Evolutionary conservation across 345 rosid species (phyloP), one percentile per base, ranked within the genome.

Genomic region (Bruguiera sexangula): DNA sequence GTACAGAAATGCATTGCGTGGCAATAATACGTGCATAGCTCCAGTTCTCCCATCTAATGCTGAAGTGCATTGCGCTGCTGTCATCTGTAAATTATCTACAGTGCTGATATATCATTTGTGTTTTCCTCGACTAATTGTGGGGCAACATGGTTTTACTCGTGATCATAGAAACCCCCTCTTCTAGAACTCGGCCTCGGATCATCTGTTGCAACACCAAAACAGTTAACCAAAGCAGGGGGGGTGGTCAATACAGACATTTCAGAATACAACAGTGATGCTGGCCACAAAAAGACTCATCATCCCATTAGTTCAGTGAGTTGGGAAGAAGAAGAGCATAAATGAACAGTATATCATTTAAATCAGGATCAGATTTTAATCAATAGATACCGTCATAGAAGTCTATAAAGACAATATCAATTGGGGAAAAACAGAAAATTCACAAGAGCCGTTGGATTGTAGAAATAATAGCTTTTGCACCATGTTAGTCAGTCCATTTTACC

Each of bases 111-210:
- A 30, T 18, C 31, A 1, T 66, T 56, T 60, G 51, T 61, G 65
- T 29, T 8, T 51, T 69, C 50, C 36, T 19, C 24, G 0, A 21
- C 60, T 51, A 55, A 9, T 55, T n/a, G 29, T 55, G 6, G 10
- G 10, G 60, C 52, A 32, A 62, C 46, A 15, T 11, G 18, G 50
- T 24, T 53, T 80, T 65, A 85, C 75, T 67, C 32, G 48, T 55
- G 72, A 69, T 63, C 80, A 67, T 59, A 68, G 67, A 68, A 69
- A 65, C 70, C 72, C 43, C 75, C 79, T 73, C 84, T 72, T 73
- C 87, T 79, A 9, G 86, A 62, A 76, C 80, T 80, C 18, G 84
- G 82, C 73, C 75, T 70, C 6, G 75, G 80, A 2, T 84, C 87
- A 69, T 81, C 89, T 84, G 88, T 69, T 22, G 48, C 57, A 50